These are phyloP conservation scores for Paulownia fortunei DNA, from an alignment of 257 asterid genomes.

Conservation along the genomic window DNA sequence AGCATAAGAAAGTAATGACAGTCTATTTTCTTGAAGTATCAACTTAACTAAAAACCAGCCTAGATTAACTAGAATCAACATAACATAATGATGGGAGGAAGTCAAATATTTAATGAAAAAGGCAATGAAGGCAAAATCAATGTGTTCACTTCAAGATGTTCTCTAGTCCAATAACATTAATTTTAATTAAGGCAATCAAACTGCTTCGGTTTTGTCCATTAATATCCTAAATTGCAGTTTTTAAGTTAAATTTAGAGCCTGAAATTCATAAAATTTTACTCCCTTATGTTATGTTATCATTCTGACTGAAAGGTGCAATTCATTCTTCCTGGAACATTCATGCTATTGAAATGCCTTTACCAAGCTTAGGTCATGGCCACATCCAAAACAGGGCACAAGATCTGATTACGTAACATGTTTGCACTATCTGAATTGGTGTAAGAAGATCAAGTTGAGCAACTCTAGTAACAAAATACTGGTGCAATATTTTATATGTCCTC, in stretches of 20 bases:
- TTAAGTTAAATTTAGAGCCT: background rate
- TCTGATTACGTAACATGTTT: background rate
- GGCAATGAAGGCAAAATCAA: background rate
- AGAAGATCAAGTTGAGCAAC: background rate
- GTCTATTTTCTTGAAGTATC: background rate
- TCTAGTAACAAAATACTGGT: background rate
- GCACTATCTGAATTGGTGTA: background rate
- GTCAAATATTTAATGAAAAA: background rate
- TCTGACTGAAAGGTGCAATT: background rate
- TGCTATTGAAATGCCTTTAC: background rate
- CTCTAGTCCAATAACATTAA: background rate
- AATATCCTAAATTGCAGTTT: background rate
- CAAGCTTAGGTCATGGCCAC: background rate
- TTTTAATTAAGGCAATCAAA: background rate
- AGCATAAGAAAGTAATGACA: background rate
- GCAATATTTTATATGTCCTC: background rate
- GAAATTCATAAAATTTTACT: background rate
- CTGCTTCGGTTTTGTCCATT: background rate
- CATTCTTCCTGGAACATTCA: background rate
- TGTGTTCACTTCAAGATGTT: background rate
- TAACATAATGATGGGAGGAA: background rate
- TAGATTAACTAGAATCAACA: background rate
- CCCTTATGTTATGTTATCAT: background rate
- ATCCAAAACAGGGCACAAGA: background rate
- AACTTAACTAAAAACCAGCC: conserved; percentile 1